Conservation (phyloP, 495 filamentous ascomycete genomes). For the Aspergillus ellipticus region DNA sequence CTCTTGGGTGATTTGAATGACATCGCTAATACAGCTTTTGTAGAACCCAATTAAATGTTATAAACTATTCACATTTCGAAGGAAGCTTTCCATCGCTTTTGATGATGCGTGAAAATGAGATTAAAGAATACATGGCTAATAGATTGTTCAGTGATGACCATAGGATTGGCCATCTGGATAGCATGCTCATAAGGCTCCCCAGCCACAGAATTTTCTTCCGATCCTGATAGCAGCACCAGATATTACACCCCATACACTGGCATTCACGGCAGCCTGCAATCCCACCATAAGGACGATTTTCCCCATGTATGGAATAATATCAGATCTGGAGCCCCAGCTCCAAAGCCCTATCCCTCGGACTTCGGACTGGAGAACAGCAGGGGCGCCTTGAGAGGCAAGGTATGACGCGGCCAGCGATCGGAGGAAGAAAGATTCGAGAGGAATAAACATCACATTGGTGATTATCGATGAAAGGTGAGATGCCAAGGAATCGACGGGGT, state of each 20-base stretch:
- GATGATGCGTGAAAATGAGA: not conserved
- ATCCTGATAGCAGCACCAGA: conserved; percentile 41
- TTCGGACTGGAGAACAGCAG: conserved; percentile 21
- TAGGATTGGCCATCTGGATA: not conserved
- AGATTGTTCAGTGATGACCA: not conserved
- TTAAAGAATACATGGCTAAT: not conserved
- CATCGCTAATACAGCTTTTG: too few species aligned
- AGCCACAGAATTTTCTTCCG: conserved; percentile 44
- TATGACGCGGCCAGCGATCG: conserved; percentile 44
- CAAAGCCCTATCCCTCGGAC: conserved; percentile 34
- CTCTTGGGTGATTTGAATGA: too few species aligned
- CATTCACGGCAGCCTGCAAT: conserved; percentile 42
- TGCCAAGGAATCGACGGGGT: conserved; percentile 43
- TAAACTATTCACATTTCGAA: too few species aligned
- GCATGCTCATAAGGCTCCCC: conserved; percentile 37
- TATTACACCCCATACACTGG: conserved; percentile 42
- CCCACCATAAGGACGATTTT: conserved; percentile 45
- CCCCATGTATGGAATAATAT: conserved; percentile 37
- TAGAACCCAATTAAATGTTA: too few species aligned
- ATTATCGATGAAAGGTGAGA: conserved; percentile 42
- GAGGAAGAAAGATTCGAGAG: conserved; percentile 46
- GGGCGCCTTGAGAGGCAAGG: conserved; percentile 26
- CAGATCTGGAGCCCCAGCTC: conserved; percentile 38
- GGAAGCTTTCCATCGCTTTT: not conserved
- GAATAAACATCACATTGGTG: conserved; percentile 40